Conservation (phyloP, 2,329 filamentous ascomycete species). For the Cladosporium sphaerospermum region DNA sequence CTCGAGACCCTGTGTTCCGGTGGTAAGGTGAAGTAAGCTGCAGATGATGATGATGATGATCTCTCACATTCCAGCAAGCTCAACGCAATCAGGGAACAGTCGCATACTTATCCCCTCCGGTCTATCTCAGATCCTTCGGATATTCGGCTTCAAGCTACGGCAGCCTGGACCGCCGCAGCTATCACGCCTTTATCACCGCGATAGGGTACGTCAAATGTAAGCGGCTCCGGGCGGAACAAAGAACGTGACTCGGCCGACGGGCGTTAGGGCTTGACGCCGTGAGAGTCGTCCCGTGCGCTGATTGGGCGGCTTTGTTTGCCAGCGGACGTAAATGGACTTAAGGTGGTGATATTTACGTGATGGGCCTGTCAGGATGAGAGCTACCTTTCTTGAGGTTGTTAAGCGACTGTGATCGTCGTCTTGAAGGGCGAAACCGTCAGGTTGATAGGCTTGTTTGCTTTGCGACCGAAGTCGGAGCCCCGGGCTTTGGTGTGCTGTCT, state of each 20-base stretch:
- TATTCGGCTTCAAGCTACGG: constrained; percentile 1
- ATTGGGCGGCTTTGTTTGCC: too few species aligned
- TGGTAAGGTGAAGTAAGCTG: too few species aligned
- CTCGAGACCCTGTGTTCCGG: too few species aligned
- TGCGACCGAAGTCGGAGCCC: too few species aligned
- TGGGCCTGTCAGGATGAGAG: background rate
- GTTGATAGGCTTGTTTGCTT: background rate
- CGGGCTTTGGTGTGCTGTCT: too few species aligned
- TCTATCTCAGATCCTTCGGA: background rate
- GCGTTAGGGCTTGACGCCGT: too few species aligned
- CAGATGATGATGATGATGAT: too few species aligned
- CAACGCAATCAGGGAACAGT: background rate
- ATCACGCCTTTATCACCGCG: constrained; percentile 4
- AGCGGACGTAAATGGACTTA: too few species aligned
- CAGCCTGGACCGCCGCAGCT: background rate
- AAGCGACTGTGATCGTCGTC: background rate
- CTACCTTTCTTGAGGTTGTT: background rate
- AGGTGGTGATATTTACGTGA: background rate
- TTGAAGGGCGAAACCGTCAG: background rate
- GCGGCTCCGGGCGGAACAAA: too few species aligned
- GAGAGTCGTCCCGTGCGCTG: too few species aligned
- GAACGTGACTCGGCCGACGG: too few species aligned
- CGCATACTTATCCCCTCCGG: constrained; percentile 3
- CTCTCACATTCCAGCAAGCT: too few species aligned
- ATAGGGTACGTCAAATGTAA: background rate